Evolutionary conservation across 116 monocot species (phyloP), one percentile per base, ranked within the genome.

Genomic region (Phalaenopsis hybrid): DNA sequence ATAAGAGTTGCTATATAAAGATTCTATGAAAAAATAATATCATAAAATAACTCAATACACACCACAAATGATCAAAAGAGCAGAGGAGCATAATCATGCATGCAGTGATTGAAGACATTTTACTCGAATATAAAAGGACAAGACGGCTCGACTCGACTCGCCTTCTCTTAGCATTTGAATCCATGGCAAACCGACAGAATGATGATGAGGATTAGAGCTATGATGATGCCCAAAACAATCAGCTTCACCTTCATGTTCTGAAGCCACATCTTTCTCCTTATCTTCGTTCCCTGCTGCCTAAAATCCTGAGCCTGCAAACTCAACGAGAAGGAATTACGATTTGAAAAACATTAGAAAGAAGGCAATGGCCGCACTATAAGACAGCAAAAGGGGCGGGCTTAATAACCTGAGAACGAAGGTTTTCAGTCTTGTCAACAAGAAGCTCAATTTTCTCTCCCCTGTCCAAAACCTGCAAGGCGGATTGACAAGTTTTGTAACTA

Each of bases 211-310:
- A 94, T 94, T 43, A 94, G 65, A 0, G 90, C 92, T 7, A 94
- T 86, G 59, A 94, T 86, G 78, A 94, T 94, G 34, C 80, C 89
- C 81, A 94, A 74, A 5, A 94, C 90, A 25, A 94, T 90, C 28
- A 94, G 86, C 83, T 94, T 94, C 48, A 94, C 87, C 88, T 94
- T 94, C 94, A 94, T 94, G 78, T 94, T 94, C 81, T 92, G 90
- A 8, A 92, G 37, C 94, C 92, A 94, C 94, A 94, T 94, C 79
- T 89, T 94, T 83, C 89, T 87, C 70, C 90, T 87, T 79, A 92
- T 85, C 65, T 89, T 77, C 33, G 90, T 89, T 20, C 94, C 94
- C 80, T 83, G 84, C 77, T 87, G 85, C 82, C 87, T 90, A 77
- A 92, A 94, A 84, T 94, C 92, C 82, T 90, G 91, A 44, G 91